Percentiles rank a stretch among this genome's conserved stretches.
Evolutionary conservation across 2,329 filamentous ascomycete genomes (phyloP).

Genomic region (Fusarium verrucosum): DNA sequence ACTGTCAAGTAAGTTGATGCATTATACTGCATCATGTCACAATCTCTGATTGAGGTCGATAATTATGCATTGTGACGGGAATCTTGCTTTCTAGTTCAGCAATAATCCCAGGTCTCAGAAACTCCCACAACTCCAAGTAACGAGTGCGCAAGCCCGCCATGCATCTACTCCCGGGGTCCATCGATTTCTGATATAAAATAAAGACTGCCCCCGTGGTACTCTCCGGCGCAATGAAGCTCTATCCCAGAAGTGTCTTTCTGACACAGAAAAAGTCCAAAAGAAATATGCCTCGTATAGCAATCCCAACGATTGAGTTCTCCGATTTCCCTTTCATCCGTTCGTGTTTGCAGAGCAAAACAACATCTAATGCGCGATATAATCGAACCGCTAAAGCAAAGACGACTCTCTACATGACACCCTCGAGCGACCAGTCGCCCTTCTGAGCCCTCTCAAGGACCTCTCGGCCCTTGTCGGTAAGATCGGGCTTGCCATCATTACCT

Average conservation of each 20-base stretch:
- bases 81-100: constrained; percentile 34
- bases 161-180: constrained; percentile 29
- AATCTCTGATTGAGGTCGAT: background rate
- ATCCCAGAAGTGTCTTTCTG: constrained; percentile 43
- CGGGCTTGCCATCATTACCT: constrained; percentile 65
- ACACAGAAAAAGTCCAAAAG: constrained; percentile 31
- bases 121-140: constrained; percentile 45
- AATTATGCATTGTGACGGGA: constrained; percentile 30
- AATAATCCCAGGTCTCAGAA: constrained; percentile 31
- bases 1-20: background rate
- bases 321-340: background rate
- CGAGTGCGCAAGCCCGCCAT: constrained; percentile 44
- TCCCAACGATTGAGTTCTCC: constrained; percentile 20
- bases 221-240: constrained; percentile 39
- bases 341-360: background rate
- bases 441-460: constrained; percentile 63
- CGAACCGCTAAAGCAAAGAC: background rate
- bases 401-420: constrained; percentile 49
- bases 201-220: constrained; percentile 11
- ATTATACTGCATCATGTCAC: background rate
- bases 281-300: constrained; percentile 35
- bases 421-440: constrained; percentile 61
- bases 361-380: background rate
- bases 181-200: constrained; percentile 1
- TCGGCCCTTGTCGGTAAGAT: constrained; percentile 63